Evolutionary conservation across 148 eudicot species (phyloP), one percentile per base, ranked within the genome.

Genomic region (Camellia lanceoleosa): DNA sequence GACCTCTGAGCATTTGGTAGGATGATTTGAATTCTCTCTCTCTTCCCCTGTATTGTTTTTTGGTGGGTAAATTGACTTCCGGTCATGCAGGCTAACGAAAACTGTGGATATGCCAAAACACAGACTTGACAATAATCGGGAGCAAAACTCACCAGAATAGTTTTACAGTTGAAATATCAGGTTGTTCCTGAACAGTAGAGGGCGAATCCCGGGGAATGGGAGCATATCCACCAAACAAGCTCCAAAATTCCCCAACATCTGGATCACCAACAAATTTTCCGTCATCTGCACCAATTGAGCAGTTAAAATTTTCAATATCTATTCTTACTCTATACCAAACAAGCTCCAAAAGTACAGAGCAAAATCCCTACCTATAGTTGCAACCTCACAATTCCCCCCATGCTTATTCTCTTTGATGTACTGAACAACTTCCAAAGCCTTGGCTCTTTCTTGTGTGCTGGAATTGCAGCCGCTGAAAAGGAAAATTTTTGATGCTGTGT

Each of bases 241-340:
- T 88, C 97, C 97, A 93, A 68, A 93, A 93, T 67, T 91, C 97
- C 78, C 97, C 97, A 77, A 84, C 88, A 74, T 90, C 95, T 51
- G 95, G 84, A 81, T 93, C 95, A 68, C 91, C 91, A 69, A 91
- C 90, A 80, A 93, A 84, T 78, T 84, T 93, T 30, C 97, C 97
- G 83, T 91, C 97, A 86, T 93, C 97, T 93, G 78, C 54, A 83
- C 51, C n/a, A 71, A 78, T 56, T 63, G 23, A 41, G 49, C 70
- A 78, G 78, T 64, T 61, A 38, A 80, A 46, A 63, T 46, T 23
- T 67, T 63, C 58, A 85, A 16, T 30, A 47, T n/a, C 54, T 20
- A 62, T 64, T 20, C 38, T 30, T 30, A 30, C 38, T 30, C 38
- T 30, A 30, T 30, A 30, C 1, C 38, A 30, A 30, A 30, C 38